Evolutionary conservation across 331 rosid genomes (phyloP), one percentile per base, ranked within the genome.

Genomic region (Stylosanthes scabra): DNA sequence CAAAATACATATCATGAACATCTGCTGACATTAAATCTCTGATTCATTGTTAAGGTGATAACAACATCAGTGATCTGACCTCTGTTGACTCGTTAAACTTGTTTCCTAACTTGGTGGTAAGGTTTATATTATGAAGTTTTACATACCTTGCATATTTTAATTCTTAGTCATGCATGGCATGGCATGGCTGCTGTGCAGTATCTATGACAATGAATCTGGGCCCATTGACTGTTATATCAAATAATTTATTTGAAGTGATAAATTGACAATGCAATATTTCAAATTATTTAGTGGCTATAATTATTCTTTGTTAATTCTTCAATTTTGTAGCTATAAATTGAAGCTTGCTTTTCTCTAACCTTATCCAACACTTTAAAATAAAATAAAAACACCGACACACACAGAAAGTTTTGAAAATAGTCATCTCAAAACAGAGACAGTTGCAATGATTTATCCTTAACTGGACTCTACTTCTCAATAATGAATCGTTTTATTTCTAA

Each of bases 21-120:
- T 63, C 47, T 7, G 51, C 72, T 66, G 62, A 79, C 63, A 59
- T 42, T 40, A 56, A 68, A 61, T 63, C 71, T 59, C 71, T 37
- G 52, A 64, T 72, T 75, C 82, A 74, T 83, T 73, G 61, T 76
- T 71, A 86, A 94, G 99, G 97, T 42, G 83, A 85, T 76, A 94
- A 94, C 90, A 83, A 80, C 74, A 82, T 94, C n/a, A 80, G 81
- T 78, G 93, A 90, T 83, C 81, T 83, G 52, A 80, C 86, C 56
- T 91, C 97, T 45, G 50, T 91, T 59, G 99, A 91, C 75, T 79
- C 90, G 0, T 86, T 95, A 54, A 91, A 90, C 83, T 80, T 75
- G 47, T 91, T 95, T 78, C 97, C 97, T 15, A 86, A 77, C 34
- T 84, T 95, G 83, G 87, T 77, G 89, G 99, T 94, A 87, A 86